Percentiles rank a stretch among this genome's conserved stretches.
Conservation (phyloP, 257 asterid genomes). For the Paraleonurus japonicus region DNA sequence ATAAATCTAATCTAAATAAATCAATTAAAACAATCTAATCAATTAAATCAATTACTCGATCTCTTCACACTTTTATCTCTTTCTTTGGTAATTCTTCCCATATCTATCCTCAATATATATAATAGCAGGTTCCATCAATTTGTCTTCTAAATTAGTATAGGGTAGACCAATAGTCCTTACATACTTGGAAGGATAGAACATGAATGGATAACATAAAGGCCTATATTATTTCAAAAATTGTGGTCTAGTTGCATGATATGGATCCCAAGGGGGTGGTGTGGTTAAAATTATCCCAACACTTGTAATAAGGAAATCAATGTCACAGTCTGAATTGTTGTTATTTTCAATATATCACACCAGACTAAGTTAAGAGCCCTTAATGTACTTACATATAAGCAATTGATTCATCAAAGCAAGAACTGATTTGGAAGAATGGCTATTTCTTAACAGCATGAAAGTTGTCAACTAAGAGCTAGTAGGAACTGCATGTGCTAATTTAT, state of each 20-base stretch:
- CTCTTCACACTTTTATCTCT: no score
- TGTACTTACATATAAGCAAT: neutral
- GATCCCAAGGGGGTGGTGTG: neutral
- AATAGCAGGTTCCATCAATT: no score
- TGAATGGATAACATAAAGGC: neutral
- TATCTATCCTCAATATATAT: no score
- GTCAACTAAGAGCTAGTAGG: neutral
- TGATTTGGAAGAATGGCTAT: neutral
- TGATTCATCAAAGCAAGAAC: neutral
- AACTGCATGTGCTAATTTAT: neutral
- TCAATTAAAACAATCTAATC: no score
- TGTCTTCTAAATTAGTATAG: neutral
- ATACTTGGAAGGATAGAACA: neutral
- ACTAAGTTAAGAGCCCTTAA: neutral
- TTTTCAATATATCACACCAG: neutral
- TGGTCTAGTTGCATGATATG: neutral
- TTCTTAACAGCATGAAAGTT: neutral
- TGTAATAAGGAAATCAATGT: neutral
- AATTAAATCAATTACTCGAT: no score
- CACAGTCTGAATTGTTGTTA: neutral
- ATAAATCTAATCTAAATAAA: no score
- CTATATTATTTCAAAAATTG: neutral
- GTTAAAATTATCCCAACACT: neutral
- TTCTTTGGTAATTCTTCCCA: no score
- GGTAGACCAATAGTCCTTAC: neutral